A percentile compares a stretch with the other conserved stretches of the same genome.
Conservation (phyloP, 2,329 filamentous ascomycete species). For the Fusarium lyarnte region DNA sequence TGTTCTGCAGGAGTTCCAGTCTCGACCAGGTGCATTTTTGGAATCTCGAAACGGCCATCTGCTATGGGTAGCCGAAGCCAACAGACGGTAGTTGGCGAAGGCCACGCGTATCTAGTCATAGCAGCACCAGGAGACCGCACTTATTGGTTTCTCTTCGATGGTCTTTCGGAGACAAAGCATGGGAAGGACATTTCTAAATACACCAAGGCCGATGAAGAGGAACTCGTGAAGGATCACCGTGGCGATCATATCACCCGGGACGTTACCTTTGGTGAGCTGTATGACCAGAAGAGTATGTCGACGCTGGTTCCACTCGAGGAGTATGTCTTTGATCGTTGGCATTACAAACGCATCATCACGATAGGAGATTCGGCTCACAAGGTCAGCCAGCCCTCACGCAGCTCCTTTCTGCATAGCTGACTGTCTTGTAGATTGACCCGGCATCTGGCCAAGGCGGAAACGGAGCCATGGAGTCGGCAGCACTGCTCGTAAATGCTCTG, state of each 20-base stretch:
- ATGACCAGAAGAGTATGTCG: not conserved
- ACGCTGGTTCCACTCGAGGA: not conserved
- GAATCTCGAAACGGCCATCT: not conserved
- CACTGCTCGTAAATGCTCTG: not conserved
- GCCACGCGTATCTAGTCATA: not conserved
- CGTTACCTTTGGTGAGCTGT: not conserved
- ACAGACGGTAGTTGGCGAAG: not conserved
- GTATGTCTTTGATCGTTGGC: not conserved
- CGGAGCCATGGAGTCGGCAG: not conserved
- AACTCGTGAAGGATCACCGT: not conserved
- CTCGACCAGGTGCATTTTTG: not conserved
- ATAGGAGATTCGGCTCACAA: slow-evolving; percentile 1
- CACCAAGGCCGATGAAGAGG: not conserved
- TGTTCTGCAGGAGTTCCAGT: not conserved
- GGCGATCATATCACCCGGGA: not conserved
- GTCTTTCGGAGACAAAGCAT: not conserved
- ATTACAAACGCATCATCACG: not conserved
- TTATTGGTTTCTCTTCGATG: not conserved
- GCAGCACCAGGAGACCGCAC: not conserved
- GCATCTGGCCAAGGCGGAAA: not conserved
- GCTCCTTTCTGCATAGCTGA: not conserved
- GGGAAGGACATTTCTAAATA: not conserved
- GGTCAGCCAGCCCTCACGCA: rapidly evolving
- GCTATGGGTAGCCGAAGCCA: not conserved
- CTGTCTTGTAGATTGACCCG: not conserved